These are phyloP conservation scores for Leptomonas pyrrhocoris DNA, from an alignment of 208 protist species.

Conservation along the genomic window DNA sequence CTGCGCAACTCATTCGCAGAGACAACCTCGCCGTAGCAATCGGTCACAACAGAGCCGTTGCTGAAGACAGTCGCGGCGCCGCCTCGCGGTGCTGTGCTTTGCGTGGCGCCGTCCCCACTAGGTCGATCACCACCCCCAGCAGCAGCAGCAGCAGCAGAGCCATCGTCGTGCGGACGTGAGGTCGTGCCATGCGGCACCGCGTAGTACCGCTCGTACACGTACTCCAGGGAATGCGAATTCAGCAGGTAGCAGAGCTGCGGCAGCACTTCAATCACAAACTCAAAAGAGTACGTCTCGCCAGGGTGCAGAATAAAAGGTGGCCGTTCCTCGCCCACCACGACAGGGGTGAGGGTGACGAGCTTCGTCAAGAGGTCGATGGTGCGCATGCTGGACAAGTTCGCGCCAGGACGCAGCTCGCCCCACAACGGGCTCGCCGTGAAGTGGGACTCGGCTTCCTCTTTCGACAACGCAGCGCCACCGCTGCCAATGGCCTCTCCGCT, in stretches of 20 bases:
- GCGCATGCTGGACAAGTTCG: constrained; percentile 49
- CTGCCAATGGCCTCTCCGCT: constrained; percentile 13
- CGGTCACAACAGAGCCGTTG: constrained; percentile 26
- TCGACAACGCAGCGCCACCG: background rate
- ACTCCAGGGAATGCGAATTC: constrained; percentile 59
- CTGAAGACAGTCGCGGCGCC: constrained; percentile 19
- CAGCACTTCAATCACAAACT: constrained; percentile 78
- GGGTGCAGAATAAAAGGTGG: constrained; percentile 60
- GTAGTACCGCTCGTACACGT: constrained; percentile 57
- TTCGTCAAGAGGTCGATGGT: constrained; percentile 57
- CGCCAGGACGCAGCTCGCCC: constrained; percentile 51
- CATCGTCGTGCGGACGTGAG: constrained; percentile 5
- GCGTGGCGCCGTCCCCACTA: constrained; percentile 11
- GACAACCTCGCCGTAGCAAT: constrained; percentile 41
- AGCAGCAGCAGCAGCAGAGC: background rate
- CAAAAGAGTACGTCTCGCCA: constrained; percentile 74
- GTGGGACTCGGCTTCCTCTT: constrained; percentile 12
- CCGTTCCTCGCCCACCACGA: constrained; percentile 56
- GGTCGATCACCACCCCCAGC: constrained; percentile 2
- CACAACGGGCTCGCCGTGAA: constrained; percentile 37
- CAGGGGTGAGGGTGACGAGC: constrained; percentile 65
- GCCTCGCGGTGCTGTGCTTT: constrained; percentile 10
- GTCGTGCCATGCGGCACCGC: constrained; percentile 21
- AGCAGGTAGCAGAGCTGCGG: constrained; percentile 77
- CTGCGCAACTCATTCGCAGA: constrained; percentile 49